Evolutionary conservation across 2,329 filamentous ascomycete species (phyloP), one percentile per base, ranked within the genome.

Genomic region (Helotiales sp.): DNA sequence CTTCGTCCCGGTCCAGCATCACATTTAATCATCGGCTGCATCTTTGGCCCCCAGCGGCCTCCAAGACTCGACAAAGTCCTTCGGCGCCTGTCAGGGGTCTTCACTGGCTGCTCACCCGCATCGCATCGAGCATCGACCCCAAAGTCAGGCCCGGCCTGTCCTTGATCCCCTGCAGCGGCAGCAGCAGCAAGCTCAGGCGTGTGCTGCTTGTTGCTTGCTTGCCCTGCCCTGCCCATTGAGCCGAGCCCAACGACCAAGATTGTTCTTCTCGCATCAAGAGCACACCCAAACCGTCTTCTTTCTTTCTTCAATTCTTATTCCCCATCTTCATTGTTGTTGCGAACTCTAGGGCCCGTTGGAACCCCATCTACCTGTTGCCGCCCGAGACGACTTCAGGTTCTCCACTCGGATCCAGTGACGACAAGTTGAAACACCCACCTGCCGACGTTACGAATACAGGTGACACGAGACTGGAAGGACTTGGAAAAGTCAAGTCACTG

Each of bases 361-460:
- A 42, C 38, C 38, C 38, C 9, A 25, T 33, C 19, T 36, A 17
- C 48, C 48, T 25, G 30, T 49, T 54, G 53, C 54, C 59, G 54
- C 47, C 55, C 34, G 44, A 44, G 46, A 33, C 55, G 19, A 42
- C 40, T 58, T n/a, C n/a, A n/a, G n/a, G n/a, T n/a, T 40, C 44
- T 51, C 29, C 27, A 52, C 53, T 52, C 53, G 50, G 50, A 54
- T 57, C 59, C n/a, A 52, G 57, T 60, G 60, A 60, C 60, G 55
- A 54, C 36, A 60, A 58, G 53, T 63, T 60, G 58, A 60, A 61
- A 63, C 61, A 49, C 38, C 47, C 44, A n/a, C 46, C 48, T 49
- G 13, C 47, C 38, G 27, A 44, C 42, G 48, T 54, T 44, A 46
- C 44, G 46, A 51, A 46, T 44, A 33, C 44, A 47, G 12, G 56